A percentile compares a stretch with the other conserved stretches of the same genome.
These are phyloP conservation scores for Zygosaccharomyces bisporus DNA, from an alignment of 805 yeast species.

Conservation along the genomic window DNA sequence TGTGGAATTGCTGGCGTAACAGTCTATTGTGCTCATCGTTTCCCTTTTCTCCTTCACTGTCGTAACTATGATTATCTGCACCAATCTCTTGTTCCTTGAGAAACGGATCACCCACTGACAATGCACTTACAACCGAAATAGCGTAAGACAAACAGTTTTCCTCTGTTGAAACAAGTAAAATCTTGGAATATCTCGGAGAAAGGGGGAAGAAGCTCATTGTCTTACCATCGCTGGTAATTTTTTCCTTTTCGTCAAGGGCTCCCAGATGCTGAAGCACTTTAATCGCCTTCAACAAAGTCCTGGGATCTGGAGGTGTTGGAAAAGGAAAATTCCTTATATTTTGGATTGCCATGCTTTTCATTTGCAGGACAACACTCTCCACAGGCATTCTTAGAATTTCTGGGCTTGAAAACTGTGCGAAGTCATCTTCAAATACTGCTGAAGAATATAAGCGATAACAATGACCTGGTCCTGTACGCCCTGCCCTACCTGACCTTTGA, in stretches of 20 bases:
- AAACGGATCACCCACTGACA: constrained; percentile 93
- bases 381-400: constrained; percentile 94
- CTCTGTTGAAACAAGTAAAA: constrained; percentile 84
- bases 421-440: constrained; percentile 86
- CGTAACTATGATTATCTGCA: constrained; percentile 35
- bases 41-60: constrained; percentile 18
- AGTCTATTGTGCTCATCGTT: constrained; percentile 41
- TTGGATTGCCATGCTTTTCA: constrained; percentile 97
- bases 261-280: constrained; percentile 66
- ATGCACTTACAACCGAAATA: constrained; percentile 86
- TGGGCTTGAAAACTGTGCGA: constrained; percentile 77
- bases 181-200: constrained; percentile 89
- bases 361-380: constrained; percentile 89
- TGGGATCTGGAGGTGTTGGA: constrained; percentile 84
- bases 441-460: constrained; percentile 90
- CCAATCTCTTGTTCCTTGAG: constrained; percentile 72
- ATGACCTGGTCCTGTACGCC: constrained; percentile 98
- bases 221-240: constrained; percentile 73
- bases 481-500: constrained; percentile 96
- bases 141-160: constrained; percentile 79
- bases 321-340: constrained; percentile 89
- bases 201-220: constrained; percentile 89
- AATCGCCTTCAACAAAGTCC: constrained; percentile 60
- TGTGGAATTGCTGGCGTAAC: constrained; percentile 49
- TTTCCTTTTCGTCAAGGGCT: constrained; percentile 56